Evolutionary conservation across 805 yeast genomes (phyloP).

Genomic region (Saccharomycopsis microspora): DNA sequence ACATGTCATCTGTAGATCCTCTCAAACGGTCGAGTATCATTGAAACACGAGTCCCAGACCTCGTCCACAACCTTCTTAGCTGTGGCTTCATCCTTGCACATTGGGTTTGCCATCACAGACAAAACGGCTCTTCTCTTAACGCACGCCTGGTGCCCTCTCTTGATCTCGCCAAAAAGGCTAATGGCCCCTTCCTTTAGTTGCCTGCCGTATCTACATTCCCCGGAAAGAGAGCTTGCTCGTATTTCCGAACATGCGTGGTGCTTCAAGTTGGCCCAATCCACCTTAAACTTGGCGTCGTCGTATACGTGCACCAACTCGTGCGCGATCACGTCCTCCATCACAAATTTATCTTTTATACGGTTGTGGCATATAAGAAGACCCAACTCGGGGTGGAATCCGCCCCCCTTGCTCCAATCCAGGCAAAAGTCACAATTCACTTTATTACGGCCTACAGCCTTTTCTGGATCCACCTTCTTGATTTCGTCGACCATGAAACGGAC

Average conservation of each 20-base stretch:
- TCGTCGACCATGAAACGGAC: constrained; percentile 82
- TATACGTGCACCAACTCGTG: constrained; percentile 93
- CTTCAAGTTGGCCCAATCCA: constrained; percentile 71
- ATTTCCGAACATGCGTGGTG: constrained; percentile 98
- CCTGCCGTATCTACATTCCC: constrained; percentile 87
- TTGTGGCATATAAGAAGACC: constrained; percentile 87
- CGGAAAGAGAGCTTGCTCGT: constrained; percentile 84
- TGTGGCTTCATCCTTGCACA: constrained; percentile 56
- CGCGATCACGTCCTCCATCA: constrained; percentile 80
- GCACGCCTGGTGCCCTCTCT: constrained; percentile 83
- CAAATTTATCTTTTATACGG: constrained; percentile 60
- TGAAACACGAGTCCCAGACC: constrained; percentile 88
- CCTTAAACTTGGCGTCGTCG: constrained; percentile 79
- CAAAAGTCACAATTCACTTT: constrained; percentile 59
- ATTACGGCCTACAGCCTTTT: constrained; percentile 32
- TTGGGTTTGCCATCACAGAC: constrained; percentile 80
- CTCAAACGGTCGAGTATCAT: constrained; percentile 93
- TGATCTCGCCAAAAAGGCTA: constrained; percentile 31
- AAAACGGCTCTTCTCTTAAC: constrained; percentile 80
- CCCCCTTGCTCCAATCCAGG: constrained; percentile 62
- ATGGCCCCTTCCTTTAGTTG: constrained; percentile 46
- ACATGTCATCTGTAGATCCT: constrained; percentile 59
- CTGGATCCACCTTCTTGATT: constrained; percentile 42
- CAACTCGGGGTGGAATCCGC: constrained; percentile 85
- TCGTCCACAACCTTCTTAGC: constrained; percentile 75